A percentile compares a stretch with the other conserved stretches of the same genome.
Evolutionary conservation across 257 asterid genomes (phyloP).

Genomic region (Leonotis leonurus): DNA sequence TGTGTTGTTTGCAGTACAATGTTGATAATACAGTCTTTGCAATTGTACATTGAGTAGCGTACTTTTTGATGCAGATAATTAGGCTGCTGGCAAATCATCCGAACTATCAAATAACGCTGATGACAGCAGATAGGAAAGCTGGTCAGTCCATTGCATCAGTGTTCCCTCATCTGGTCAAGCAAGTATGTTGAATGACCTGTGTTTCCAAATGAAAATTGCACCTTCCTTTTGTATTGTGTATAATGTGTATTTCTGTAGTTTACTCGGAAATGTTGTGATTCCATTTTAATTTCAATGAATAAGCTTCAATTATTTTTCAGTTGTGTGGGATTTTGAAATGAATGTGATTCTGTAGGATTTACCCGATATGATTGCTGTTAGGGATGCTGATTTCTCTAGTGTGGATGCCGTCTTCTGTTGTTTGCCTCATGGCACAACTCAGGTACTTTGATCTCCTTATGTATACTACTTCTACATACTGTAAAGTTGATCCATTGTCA

Average conservation of each 20-base stretch:
- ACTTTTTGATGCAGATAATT: constrained; percentile 52
- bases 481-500: background rate
- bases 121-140: constrained; percentile 96
- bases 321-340: background rate
- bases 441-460: constrained; percentile 35
- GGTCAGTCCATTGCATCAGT: constrained; percentile 91
- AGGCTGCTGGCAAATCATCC: constrained; percentile 81
- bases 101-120: constrained; percentile 53
- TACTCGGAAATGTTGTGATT: background rate
- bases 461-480: background rate
- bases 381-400: constrained; percentile 74
- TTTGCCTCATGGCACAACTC: constrained; percentile 97
- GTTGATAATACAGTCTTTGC: background rate
- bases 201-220: no score
- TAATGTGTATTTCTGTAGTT: background rate
- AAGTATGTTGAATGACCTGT: no score
- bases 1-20: background rate
- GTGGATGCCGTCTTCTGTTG: constrained; percentile 96
- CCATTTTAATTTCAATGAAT: background rate
- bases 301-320: background rate
- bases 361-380: constrained; percentile 78
- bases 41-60: background rate
- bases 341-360: constrained; percentile 45
- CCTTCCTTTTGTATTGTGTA: background rate
- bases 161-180: constrained; percentile 75